Percentiles rank a stretch among this genome's conserved stretches.
Evolutionary conservation across 1,284 basidiomycete species (phyloP).

Genomic region (Marasmius sp.): DNA sequence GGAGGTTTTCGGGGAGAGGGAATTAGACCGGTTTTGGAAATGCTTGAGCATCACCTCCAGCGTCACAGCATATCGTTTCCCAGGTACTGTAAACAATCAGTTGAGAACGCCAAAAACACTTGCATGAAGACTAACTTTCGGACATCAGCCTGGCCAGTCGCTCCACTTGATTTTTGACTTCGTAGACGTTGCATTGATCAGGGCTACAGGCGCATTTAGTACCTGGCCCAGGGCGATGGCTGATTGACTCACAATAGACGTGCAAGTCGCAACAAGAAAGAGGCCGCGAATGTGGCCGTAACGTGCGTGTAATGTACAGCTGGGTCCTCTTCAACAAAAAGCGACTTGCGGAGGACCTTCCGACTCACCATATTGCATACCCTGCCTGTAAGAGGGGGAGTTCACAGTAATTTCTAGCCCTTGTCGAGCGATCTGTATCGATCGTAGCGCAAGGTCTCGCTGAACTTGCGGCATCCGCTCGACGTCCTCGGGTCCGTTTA

Average conservation of each 20-base stretch:
- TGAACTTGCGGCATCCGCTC: slow-evolving; percentile 72
- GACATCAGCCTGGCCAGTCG: slow-evolving; percentile 73
- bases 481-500: slow-evolving; percentile 76
- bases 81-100: slow-evolving; percentile 61
- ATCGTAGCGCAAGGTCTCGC: slow-evolving; percentile 66
- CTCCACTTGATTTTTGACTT: slow-evolving; percentile 79
- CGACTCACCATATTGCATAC: slow-evolving; percentile 80
- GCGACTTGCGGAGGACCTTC: slow-evolving; percentile 2
- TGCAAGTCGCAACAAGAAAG: slow-evolving; percentile 82
- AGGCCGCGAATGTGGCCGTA: slow-evolving; percentile 89
- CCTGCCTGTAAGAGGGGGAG: slow-evolving; percentile 81
- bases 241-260: slow-evolving; percentile 72
- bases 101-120: slow-evolving; percentile 8
- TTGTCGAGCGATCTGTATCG: slow-evolving; percentile 69
- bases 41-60: slow-evolving; percentile 85
- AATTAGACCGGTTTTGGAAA: slow-evolving; percentile 62
- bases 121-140: slow-evolving; percentile 54
- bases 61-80: slow-evolving; percentile 86
- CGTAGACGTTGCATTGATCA: slow-evolving; percentile 75
- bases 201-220: slow-evolving; percentile 49
- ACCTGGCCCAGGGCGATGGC: slow-evolving; percentile 4
- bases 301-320: slow-evolving; percentile 89
- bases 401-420: slow-evolving; percentile 74
- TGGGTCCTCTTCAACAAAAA: slow-evolving; percentile 28
- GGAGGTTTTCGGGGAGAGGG: slow-evolving; percentile 57